Base-by-base conservation (phyloP, 495 filamentous ascomycete species). In the Saxophila tyrrhenica region DNA sequence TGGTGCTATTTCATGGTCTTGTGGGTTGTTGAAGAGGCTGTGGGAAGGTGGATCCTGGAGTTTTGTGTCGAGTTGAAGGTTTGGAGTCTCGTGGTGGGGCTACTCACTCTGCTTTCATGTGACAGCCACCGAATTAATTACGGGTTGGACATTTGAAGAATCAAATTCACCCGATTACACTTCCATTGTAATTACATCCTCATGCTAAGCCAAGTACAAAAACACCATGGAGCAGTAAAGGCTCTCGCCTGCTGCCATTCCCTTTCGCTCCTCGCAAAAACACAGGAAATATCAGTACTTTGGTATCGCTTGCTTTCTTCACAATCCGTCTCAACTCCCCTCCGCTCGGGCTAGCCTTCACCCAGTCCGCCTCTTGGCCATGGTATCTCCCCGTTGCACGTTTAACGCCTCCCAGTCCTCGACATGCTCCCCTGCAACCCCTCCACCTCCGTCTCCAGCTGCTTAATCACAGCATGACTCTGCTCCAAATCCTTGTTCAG, bases 401-500 rank as follows among this genome's bases (percentile, higher is more conserved):
- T 1, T 44, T 89, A 97, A 73, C 92, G 94, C 73, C 92, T 89
- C 61, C 92, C 94, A 68, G 89, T 96, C 72, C 92, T 82, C 66
- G 86, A 86, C 64, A 87, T 79, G 65, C 81, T 91, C 62, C 91
- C 91, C 67, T 98, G 94, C 79, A 98, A 82, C 60, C 78, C 71
- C 73, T 97, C 92, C 62, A 98, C 80, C 67, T 98, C 92, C 64
- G 76, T 73, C 75, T 98, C 94, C 67, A 98, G 79, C 59, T 84
- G 78, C 79, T 97, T 98, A 82, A 98, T 98, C 51, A 82, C 82
- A 58, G 94, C 92, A 61, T 98, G 92, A 45, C 90, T 96, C 69
- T 83, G 85, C 76, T 98, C 92, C 66, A 98, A 77, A 67, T 98
- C 92, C 79, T 98, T 98, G 79, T 98, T 98, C 72, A 98, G 80